A percentile compares a stretch with the other conserved stretches of the same genome.
Evolutionary conservation across 108 stramenopile genomes (phyloP).

Genomic region (Skeletonema grethae): DNA sequence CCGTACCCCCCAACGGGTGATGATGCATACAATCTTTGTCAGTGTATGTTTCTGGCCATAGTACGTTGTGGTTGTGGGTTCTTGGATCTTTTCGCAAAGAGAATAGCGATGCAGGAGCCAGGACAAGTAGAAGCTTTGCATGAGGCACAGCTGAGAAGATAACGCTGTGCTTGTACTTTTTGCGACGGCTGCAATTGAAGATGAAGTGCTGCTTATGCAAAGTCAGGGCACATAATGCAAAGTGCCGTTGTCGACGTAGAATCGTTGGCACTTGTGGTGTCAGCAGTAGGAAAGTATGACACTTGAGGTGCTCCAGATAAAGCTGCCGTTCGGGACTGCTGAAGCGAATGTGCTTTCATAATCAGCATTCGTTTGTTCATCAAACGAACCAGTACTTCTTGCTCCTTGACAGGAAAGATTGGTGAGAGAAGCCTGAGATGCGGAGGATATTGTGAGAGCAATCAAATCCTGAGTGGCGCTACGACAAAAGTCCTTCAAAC

Average conservation of each 20-base stretch:
- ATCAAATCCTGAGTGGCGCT: too few relatives aligned
- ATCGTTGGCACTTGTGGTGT: background rate
- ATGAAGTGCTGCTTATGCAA: background rate
- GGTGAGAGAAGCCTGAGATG: too few relatives aligned
- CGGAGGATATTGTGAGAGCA: too few relatives aligned
- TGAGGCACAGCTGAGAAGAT: background rate
- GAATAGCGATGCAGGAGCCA: background rate
- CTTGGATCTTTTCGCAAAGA: background rate
- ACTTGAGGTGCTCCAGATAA: too few relatives aligned
- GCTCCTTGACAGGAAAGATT: too few relatives aligned
- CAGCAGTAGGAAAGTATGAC: background rate
- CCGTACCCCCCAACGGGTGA: conserved; percentile 14
- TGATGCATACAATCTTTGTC: conserved; percentile 4
- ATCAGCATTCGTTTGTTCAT: too few relatives aligned
- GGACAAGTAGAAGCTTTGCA: background rate
- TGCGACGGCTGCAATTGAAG: background rate
- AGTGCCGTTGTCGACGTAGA: background rate
- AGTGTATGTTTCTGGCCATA: conserved; percentile 18
- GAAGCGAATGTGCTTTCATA: too few relatives aligned
- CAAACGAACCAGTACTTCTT: too few relatives aligned
- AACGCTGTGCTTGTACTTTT: background rate
- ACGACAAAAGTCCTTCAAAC: too few relatives aligned
- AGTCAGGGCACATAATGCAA: too few relatives aligned
- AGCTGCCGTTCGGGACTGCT: too few relatives aligned
- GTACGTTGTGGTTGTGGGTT: conserved; percentile 10